phyloP scores from a whole-genome alignment of 1,284 basidiomycete species.

The Ustilago sp. region DNA sequence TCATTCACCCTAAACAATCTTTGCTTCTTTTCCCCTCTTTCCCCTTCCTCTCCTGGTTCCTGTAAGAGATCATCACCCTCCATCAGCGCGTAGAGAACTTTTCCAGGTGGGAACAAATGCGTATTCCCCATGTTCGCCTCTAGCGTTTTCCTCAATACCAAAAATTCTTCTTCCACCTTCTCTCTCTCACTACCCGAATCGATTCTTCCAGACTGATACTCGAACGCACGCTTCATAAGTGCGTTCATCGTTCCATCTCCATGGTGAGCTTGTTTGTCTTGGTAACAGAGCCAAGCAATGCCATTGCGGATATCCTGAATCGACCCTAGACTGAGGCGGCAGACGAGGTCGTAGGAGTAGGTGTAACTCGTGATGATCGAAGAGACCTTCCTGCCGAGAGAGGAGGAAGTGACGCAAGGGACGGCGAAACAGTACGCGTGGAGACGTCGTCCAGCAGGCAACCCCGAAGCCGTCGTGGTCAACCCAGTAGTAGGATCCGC shows the following conservation, averaged over 20 bases:
- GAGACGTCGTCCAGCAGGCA: constrained; percentile 77
- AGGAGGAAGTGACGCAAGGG: constrained; percentile 77
- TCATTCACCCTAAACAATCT: constrained; percentile 41
- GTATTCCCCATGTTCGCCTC: constrained; percentile 85
- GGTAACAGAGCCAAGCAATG: constrained; percentile 80
- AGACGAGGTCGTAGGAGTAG: constrained; percentile 84
- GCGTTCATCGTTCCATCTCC: constrained; percentile 40
- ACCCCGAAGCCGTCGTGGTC: constrained; percentile 68
- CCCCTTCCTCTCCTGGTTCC: not conserved
- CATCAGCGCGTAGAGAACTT: constrained; percentile 81
- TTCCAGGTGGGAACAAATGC: constrained; percentile 81
- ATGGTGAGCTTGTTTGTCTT: constrained; percentile 70
- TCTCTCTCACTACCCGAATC: constrained; percentile 2
- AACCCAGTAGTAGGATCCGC: constrained; percentile 73
- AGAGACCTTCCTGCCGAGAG: constrained; percentile 74
- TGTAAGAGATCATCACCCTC: constrained; percentile 73
- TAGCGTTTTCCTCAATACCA: constrained; percentile 81
- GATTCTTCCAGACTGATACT: constrained; percentile 49
- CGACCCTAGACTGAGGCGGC: constrained; percentile 80
- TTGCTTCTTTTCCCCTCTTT: constrained; percentile 10
- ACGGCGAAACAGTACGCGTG: constrained; percentile 84
- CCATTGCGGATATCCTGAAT: constrained; percentile 81
- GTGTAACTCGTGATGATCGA: constrained; percentile 81
- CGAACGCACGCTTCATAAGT: constrained; percentile 54
- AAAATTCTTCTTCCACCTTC: constrained; percentile 56